phyloP scores from a whole-genome alignment of 192 early-diverging fungal species.

The Backusella tuberculispora region DNA sequence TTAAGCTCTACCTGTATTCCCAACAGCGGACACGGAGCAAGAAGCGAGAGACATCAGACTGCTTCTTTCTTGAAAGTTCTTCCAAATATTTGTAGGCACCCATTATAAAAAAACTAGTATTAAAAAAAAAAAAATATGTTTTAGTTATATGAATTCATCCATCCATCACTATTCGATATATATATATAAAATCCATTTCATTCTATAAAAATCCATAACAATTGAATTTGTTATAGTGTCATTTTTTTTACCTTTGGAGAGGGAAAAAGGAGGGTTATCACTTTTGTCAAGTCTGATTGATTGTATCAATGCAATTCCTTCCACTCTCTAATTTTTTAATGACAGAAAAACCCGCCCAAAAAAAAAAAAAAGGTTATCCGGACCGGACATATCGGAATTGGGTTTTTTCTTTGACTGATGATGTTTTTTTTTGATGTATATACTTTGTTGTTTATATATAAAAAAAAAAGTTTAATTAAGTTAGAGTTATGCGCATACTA shows the following conservation, averaged over 20 bases:
- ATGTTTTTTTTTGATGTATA: too few species aligned
- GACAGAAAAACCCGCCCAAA: too few species aligned
- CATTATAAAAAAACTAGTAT: conserved; percentile 25
- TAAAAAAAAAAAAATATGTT: neutral
- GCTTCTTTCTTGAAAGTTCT: conserved; percentile 99
- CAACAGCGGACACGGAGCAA: conserved; percentile 96
- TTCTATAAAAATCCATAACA: neutral
- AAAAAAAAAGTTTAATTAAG: too few species aligned
- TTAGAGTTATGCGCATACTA: too few species aligned
- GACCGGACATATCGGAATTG: too few species aligned
- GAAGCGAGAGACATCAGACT: conserved; percentile 99
- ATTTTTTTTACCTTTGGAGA: neutral
- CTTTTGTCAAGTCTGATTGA: neutral
- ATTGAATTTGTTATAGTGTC: too few species aligned
- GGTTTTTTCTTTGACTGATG: too few species aligned
- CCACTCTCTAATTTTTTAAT: neutral
- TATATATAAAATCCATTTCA: neutral
- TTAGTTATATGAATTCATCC: neutral
- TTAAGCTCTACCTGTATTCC: conserved; percentile 69
- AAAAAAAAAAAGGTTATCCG: too few species aligned
- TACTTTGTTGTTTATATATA: too few species aligned
- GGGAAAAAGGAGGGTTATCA: conserved; percentile 8
- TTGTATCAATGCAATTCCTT: neutral
- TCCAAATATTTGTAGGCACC: conserved; percentile 86
- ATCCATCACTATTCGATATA: neutral